phyloP scores from a whole-genome alignment of 1,284 basidiomycete genomes.

The Pisolithus thermaeus region DNA sequence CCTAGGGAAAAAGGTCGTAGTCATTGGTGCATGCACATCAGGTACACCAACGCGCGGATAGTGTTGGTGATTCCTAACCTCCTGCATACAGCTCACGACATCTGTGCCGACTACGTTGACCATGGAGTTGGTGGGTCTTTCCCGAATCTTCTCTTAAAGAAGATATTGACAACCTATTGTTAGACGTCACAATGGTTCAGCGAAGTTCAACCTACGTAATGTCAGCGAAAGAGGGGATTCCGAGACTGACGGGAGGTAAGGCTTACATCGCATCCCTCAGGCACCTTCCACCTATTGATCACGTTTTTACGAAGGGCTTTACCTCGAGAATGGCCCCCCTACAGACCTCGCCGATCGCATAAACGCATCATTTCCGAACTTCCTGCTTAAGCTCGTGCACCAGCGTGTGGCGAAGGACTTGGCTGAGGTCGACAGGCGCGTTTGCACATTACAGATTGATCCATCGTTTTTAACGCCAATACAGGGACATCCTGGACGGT shows the following conservation, averaged over 20 bases:
- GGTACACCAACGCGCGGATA: constrained; percentile 25
- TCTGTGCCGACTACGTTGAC: constrained; percentile 25
- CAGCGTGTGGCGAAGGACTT: constrained; percentile 42
- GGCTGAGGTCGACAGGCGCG: constrained; percentile 48
- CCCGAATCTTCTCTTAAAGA: not conserved
- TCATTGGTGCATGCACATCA: constrained; percentile 54
- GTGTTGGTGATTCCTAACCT: not conserved
- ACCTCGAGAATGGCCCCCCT: constrained; percentile 31
- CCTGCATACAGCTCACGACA: constrained; percentile 21
- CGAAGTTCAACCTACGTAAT: constrained; percentile 60
- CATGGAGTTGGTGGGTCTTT: constrained; percentile 21
- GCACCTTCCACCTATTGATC: not conserved
- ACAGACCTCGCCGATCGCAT: constrained; percentile 32
- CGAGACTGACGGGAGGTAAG: constrained; percentile 30
- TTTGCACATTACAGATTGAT: constrained; percentile 3
- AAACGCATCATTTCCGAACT: constrained; percentile 25
- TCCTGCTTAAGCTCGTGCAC: constrained; percentile 32
- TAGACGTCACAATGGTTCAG: constrained; percentile 60
- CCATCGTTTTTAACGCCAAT: constrained; percentile 24
- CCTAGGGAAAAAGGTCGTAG: constrained; percentile 50
- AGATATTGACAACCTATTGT: not conserved
- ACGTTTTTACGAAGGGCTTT: constrained; percentile 29
- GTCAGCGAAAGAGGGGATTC: constrained; percentile 39
- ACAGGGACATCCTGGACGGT: constrained; percentile 49
- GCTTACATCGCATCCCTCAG: not conserved